Conservation (phyloP, 1,139 yeast genomes). For the Hanseniaspora sp. region DNA sequence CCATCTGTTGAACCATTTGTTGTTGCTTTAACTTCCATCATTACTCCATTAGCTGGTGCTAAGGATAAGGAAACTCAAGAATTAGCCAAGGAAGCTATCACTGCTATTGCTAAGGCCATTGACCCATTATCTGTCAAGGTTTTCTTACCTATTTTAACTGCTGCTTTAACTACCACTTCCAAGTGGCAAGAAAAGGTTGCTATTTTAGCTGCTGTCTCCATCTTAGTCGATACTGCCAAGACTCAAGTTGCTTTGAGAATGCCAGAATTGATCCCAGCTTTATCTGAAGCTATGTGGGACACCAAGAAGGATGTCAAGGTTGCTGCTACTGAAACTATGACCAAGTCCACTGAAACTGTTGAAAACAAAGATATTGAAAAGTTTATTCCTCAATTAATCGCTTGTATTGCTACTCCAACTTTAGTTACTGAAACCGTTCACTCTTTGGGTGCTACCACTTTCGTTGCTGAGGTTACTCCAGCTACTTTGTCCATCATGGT, state of each 20-base stretch:
- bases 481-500: slow-evolving; percentile 99
- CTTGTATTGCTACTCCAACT: slow-evolving; percentile 92
- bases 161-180: slow-evolving; percentile 59
- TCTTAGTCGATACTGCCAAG: slow-evolving; percentile 88
- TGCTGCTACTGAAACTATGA: slow-evolving; percentile 91
- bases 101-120: slow-evolving; percentile 66
- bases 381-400: slow-evolving; percentile 94
- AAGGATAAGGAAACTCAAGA: slow-evolving; percentile 67
- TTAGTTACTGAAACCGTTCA: slow-evolving; percentile 99
- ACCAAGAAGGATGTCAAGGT: slow-evolving; percentile 96
- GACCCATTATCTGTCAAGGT: slow-evolving; percentile 92
- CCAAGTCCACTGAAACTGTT: slow-evolving; percentile 92
- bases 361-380: slow-evolving; percentile 99
- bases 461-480: slow-evolving; percentile 98
- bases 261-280: slow-evolving; percentile 97
- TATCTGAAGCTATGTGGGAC: slow-evolving; percentile 99
- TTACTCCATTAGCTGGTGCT: slow-evolving; percentile 79
- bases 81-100: slow-evolving; percentile 61
- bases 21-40: slow-evolving; percentile 59
- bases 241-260: slow-evolving; percentile 94
- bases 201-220: slow-evolving; percentile 69
- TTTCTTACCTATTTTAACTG: slow-evolving; percentile 68
- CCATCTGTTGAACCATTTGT: slow-evolving; percentile 94
- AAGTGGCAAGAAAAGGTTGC: slow-evolving; percentile 99
- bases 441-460: slow-evolving; percentile 97